Evolutionary conservation across 108 stramenopile species (phyloP).

Genomic region (Cyclotella baltica): DNA sequence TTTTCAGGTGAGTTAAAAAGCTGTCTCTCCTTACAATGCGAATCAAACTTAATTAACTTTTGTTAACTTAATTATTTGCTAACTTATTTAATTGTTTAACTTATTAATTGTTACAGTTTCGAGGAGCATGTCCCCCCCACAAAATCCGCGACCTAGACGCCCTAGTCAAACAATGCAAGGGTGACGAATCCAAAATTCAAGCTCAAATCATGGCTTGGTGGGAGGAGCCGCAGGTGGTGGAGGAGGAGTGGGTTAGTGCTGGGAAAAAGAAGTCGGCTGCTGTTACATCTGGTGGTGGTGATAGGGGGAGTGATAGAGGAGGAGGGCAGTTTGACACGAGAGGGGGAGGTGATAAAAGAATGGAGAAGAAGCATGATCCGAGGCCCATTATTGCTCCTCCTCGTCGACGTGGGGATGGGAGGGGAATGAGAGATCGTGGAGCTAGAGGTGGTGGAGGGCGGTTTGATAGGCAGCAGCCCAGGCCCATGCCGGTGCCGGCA

Average conservation of each 20-base stretch:
- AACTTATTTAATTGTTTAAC: neutral
- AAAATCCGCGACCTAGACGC: slow-evolving; percentile 83
- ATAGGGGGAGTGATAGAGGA: neutral
- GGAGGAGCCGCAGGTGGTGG: slow-evolving; percentile 68
- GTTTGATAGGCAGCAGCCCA: slow-evolving; percentile 27
- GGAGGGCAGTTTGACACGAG: too few relatives aligned
- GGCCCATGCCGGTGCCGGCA: neutral
- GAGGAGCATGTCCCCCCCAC: slow-evolving; percentile 78
- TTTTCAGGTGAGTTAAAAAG: too few relatives aligned
- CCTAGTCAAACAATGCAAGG: slow-evolving; percentile 80
- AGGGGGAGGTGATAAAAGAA: too few relatives aligned
- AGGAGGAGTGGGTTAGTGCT: slow-evolving; percentile 81
- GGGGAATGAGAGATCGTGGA: slow-evolving; percentile 46
- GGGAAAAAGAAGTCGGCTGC: slow-evolving; percentile 65
- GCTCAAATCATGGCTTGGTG: slow-evolving; percentile 82
- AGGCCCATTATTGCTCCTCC: slow-evolving; percentile 23
- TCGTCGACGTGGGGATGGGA: slow-evolving; percentile 4
- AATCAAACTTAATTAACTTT: neutral
- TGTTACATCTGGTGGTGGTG: neutral
- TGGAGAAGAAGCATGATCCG: slow-evolving; percentile 34
- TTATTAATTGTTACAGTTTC: slow-evolving; percentile 35
- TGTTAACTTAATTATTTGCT: neutral
- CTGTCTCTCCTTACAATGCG: neutral
- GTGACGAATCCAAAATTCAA: slow-evolving; percentile 80
- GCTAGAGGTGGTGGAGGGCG: slow-evolving; percentile 52